These are phyloP conservation scores for Ceratocystis colombiana DNA, from an alignment of 2,329 filamentous ascomycete species.

Conservation along the genomic window DNA sequence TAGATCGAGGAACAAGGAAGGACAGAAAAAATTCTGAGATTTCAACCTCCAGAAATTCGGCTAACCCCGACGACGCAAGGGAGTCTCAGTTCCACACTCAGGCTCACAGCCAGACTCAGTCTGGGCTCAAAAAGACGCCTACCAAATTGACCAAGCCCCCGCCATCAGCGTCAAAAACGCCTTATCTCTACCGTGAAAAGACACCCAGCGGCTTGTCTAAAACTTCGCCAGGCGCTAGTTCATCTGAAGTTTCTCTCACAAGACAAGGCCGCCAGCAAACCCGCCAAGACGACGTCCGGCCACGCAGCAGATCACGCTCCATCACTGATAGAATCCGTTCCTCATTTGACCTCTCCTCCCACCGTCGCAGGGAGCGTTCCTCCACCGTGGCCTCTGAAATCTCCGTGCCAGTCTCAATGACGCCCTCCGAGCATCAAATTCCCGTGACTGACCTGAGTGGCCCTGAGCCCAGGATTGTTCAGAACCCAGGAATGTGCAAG, in stretches of 20 bases:
- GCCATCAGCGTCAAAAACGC: slow-evolving; percentile 24
- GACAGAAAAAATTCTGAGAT: not conserved
- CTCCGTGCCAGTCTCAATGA: slow-evolving; percentile 19
- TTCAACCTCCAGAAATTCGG: not conserved
- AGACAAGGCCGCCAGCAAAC: slow-evolving; percentile 9
- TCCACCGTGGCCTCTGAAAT: slow-evolving; percentile 18
- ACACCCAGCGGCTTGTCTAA: not conserved
- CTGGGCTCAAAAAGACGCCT: not conserved
- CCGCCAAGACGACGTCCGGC: slow-evolving; percentile 13
- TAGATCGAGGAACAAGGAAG: not conserved
- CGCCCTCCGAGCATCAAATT: slow-evolving; percentile 20
- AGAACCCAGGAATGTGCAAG: slow-evolving; percentile 23
- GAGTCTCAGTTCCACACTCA: slow-evolving; percentile 7
- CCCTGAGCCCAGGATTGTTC: slow-evolving; percentile 22
- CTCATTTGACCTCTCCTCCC: slow-evolving; percentile 20
- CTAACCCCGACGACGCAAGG: slow-evolving; percentile 4
- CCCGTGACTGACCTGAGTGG: slow-evolving; percentile 24
- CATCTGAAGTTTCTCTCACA: not conserved
- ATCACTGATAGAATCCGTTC: slow-evolving; percentile 23
- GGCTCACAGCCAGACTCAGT: slow-evolving; percentile 6
- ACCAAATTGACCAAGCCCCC: slow-evolving; percentile 21
- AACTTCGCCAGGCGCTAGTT: slow-evolving; percentile 3
- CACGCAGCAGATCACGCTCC: slow-evolving; percentile 22
- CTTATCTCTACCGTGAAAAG: slow-evolving; percentile 23
- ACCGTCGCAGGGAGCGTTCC: slow-evolving; percentile 16